Base-by-base conservation (phyloP, 208 protist genomes). In the Vickermania spadyakhi region DNA sequence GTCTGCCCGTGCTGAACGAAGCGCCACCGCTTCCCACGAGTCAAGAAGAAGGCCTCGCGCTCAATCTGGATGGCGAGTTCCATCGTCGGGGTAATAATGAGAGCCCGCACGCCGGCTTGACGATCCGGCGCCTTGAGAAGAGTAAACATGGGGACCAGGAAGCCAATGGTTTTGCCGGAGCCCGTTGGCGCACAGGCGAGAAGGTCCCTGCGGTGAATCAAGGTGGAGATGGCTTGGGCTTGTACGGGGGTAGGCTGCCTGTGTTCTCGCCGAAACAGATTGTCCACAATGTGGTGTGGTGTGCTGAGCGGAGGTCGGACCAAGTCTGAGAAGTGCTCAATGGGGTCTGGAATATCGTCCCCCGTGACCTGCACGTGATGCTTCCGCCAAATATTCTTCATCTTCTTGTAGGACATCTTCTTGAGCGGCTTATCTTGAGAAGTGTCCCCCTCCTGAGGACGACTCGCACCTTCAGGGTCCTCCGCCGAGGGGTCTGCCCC, bases 31-130 rank as follows among this genome's bases (percentile, higher is more conserved):
- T 88, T 70, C 1, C 89, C 90, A 56, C 82, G 82, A 79, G 83
- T 92, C 28, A 91, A 64, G 53, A 91, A 89, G 62, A 91, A 84
- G n/a, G 85, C 85, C 75, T 96, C 90, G 28, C 90, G 70, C 70
- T 93, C 83, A 45, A 98, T 98, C 79, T 99, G 98, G 71, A 91
- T 70, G 7, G 97, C 95, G 26, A 99, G 78, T 70, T 99, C 97
- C 58, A 91, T 73, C 26, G 98, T 98, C n/a, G 97, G 98, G 1
- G 86, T 82, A 29, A 99, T 75, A 27, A 99, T 87, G 27, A 99
- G 70, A 26, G 90, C 96, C 26, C 96, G 79, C 13, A 98, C 84
- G 36, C 93, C 93, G 28, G 80, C 68, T 26, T 86, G 75, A 29
- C 70, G 50, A 49, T 86, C 68, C 3, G 96, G 88, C 28, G 70